A percentile compares a stretch with the other conserved stretches of the same genome.
These are phyloP conservation scores for Excoecaria agallocha DNA, from an alignment of 345 rosid genomes.

Conservation along the genomic window DNA sequence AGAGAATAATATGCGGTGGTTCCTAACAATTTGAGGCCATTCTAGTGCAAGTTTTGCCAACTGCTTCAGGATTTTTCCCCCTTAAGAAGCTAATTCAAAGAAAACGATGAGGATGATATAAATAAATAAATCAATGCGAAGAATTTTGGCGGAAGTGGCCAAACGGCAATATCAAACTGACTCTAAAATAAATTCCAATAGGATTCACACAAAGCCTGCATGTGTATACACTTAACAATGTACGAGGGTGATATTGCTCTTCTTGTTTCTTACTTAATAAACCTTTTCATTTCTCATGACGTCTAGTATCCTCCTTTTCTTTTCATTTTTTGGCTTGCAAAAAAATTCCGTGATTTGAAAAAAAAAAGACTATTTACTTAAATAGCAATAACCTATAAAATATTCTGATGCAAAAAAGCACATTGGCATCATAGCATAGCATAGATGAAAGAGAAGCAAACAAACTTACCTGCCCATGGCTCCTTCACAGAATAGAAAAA, in stretches of 20 bases:
- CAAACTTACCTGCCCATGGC: conserved; percentile 56
- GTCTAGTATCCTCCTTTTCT: not conserved
- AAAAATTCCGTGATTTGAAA: not conserved
- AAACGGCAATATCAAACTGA: not conserved
- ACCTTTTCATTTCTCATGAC: not conserved
- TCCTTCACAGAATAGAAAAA: conserved; percentile 70
- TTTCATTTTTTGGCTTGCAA: not conserved
- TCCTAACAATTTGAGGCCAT: too few relatives aligned
- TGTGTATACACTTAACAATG: not conserved
- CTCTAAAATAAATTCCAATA: not conserved
- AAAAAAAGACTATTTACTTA: not conserved
- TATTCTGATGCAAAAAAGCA: not conserved
- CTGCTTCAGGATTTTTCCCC: too few relatives aligned
- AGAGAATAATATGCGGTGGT: too few relatives aligned
- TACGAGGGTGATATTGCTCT: not conserved
- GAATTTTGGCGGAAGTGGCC: not conserved
- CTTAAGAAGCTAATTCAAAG: too few relatives aligned
- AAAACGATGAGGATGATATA: too few relatives aligned
- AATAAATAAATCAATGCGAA: too few relatives aligned
- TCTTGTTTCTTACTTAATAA: not conserved
- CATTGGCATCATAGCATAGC: not conserved
- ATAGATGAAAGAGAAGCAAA: not conserved
- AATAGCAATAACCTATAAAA: not conserved
- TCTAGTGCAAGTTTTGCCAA: too few relatives aligned
- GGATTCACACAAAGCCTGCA: not conserved